Evolutionary conservation across 2,329 filamentous ascomycete species (phyloP).

Genomic region (Xylariaceae sp.): DNA sequence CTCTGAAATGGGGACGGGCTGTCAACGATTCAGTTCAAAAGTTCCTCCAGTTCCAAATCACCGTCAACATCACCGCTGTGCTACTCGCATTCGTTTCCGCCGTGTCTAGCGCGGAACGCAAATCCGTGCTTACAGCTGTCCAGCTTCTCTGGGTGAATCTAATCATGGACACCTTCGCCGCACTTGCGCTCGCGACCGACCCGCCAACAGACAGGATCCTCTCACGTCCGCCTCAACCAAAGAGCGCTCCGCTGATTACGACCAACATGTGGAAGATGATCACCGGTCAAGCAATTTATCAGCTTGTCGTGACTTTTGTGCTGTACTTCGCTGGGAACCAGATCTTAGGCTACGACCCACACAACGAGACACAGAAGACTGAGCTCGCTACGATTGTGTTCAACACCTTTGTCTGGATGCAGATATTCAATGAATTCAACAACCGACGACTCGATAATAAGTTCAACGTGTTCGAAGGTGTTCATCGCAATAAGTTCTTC

Average conservation of each 20-base stretch:
- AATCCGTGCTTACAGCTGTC: constrained; percentile 61
- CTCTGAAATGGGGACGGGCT: constrained; percentile 64
- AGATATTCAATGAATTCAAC: constrained; percentile 68
- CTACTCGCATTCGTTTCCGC: constrained; percentile 62
- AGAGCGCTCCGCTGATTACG: constrained; percentile 70
- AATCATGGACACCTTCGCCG: constrained; percentile 67
- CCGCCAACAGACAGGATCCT: constrained; percentile 55
- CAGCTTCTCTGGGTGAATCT: constrained; percentile 67
- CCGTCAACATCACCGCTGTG: constrained; percentile 66
- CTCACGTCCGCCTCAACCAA: constrained; percentile 50
- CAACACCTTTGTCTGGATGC: constrained; percentile 70
- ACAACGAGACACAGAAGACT: constrained; percentile 36
- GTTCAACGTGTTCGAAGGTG: constrained; percentile 58
- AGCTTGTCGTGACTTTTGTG: constrained; percentile 54
- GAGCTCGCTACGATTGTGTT: constrained; percentile 60
- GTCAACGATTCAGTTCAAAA: constrained; percentile 67
- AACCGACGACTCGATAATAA: constrained; percentile 60
- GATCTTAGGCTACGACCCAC: constrained; percentile 48
- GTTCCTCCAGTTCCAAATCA: constrained; percentile 59
- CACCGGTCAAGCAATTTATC: constrained; percentile 57
- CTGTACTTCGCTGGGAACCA: constrained; percentile 58
- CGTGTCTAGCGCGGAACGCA: constrained; percentile 50
- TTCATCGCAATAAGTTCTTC: constrained; percentile 55
- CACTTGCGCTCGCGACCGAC: constrained; percentile 62
- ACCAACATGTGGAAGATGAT: constrained; percentile 67